Conservation (phyloP, 257 asterid genomes). For the Penstemon barbatus region DNA sequence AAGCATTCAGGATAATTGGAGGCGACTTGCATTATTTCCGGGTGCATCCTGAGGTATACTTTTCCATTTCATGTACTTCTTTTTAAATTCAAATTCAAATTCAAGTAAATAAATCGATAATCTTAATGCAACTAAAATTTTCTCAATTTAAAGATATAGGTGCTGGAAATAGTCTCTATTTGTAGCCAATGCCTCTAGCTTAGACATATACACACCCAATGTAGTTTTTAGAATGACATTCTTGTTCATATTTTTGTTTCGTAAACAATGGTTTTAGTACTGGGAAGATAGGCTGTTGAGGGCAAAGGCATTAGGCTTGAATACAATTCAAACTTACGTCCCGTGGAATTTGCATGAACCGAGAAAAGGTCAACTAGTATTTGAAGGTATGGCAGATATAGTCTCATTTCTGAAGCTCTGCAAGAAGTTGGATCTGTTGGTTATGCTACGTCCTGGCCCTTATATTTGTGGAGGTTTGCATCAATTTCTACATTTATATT, state of each 20-base stretch:
- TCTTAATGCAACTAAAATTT: not conserved
- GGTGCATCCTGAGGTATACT: slow-evolving; percentile 79
- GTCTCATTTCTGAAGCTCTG: slow-evolving; percentile 79
- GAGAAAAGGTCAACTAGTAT: slow-evolving; percentile 54
- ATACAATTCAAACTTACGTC: slow-evolving; percentile 86
- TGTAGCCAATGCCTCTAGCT: no score
- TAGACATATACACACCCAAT: no score
- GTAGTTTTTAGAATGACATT: no score
- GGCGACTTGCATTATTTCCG: slow-evolving; percentile 94
- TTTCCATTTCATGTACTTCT: not conserved
- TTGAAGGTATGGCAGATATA: slow-evolving; percentile 82
- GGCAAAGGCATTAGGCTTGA: slow-evolving; percentile 96
- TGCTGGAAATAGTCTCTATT: no score
- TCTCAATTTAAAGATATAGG: not conserved
- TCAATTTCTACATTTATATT: not conserved
- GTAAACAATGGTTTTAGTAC: slow-evolving; percentile 48
- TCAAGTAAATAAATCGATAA: not conserved
- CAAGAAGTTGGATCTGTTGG: slow-evolving; percentile 75
- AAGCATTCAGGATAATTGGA: slow-evolving; percentile 82
- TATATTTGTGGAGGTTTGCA: slow-evolving; percentile 93
- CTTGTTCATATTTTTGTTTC: not conserved
- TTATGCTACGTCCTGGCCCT: slow-evolving; percentile 96
- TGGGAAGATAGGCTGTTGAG: slow-evolving; percentile 96
- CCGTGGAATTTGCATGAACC: slow-evolving; percentile 99
- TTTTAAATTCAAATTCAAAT: slow-evolving; percentile 14